phyloP scores from a whole-genome alignment of 2,329 filamentous ascomycete species.

The Fusarium sp. region DNA sequence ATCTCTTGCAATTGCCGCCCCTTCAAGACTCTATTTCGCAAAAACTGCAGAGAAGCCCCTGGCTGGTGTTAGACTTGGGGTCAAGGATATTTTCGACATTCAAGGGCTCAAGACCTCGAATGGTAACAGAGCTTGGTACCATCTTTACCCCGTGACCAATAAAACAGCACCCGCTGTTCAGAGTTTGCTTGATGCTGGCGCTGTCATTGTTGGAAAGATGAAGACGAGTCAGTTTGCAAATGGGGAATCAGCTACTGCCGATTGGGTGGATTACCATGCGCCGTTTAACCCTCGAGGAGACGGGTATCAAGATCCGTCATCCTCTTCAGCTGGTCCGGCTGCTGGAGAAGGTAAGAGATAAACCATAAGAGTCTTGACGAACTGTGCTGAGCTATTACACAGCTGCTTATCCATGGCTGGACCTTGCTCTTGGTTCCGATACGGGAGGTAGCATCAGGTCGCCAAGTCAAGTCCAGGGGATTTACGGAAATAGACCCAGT shows the following conservation, averaged over 20 bases:
- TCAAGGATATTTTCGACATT: not conserved
- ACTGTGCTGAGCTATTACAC: not conserved
- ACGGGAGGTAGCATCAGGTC: not conserved
- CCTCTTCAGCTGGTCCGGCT: not conserved
- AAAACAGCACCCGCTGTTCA: not conserved
- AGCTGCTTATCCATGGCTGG: not conserved
- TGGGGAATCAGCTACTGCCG: not conserved
- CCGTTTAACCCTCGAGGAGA: not conserved
- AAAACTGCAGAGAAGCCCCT: not conserved
- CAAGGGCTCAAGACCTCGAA: not conserved
- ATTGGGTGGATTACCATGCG: not conserved
- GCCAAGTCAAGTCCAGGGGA: not conserved
- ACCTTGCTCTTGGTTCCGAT: not conserved
- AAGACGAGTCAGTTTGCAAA: not conserved
- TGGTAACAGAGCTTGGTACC: not conserved
- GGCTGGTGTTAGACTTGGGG: not conserved
- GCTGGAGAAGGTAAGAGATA: not conserved
- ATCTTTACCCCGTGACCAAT: not conserved
- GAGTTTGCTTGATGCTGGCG: not conserved
- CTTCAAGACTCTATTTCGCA: not conserved
- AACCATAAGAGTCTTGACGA: too few relatives aligned
- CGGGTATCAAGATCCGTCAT: not conserved
- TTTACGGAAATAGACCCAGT: not conserved
- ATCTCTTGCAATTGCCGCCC: not conserved
- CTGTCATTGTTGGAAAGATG: not conserved